A percentile compares a stretch with the other conserved stretches of the same genome.
Conservation (phyloP, 352 stramenopile genomes). For the Pseudoperonospora humuli region DNA sequence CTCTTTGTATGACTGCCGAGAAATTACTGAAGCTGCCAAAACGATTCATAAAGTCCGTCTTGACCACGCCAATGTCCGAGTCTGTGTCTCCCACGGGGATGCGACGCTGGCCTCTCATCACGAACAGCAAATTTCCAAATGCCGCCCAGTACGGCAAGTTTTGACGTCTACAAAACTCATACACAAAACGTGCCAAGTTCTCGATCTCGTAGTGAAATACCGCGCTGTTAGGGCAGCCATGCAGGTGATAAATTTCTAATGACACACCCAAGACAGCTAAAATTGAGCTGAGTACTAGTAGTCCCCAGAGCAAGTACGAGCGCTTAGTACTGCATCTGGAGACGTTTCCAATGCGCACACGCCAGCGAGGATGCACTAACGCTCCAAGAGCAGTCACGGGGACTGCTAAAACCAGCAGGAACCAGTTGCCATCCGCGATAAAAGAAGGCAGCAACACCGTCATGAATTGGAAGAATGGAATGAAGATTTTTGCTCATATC, state of each 20-base stretch:
- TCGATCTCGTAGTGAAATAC: slow-evolving; percentile 70
- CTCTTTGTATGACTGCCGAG: slow-evolving; percentile 30
- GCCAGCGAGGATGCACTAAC: slow-evolving; percentile 41
- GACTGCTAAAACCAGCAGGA: slow-evolving; percentile 33
- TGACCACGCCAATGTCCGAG: slow-evolving; percentile 67
- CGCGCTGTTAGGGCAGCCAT: slow-evolving; percentile 52
- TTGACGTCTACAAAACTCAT: slow-evolving; percentile 41
- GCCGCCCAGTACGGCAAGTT: slow-evolving; percentile 56
- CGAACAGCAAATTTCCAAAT: slow-evolving; percentile 72
- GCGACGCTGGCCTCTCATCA: slow-evolving; percentile 46
- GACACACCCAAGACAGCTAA: slow-evolving; percentile 32
- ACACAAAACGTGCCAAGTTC: slow-evolving; percentile 53
- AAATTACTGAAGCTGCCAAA: slow-evolving; percentile 55
- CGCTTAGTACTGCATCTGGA: slow-evolving; percentile 19
- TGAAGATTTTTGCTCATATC: too few relatives aligned
- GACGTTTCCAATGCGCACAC: slow-evolving; percentile 14
- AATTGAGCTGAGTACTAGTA: slow-evolving; percentile 29
- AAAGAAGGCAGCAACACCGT: slow-evolving; percentile 62
- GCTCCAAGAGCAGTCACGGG: slow-evolving; percentile 20
- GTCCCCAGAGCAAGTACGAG: slow-evolving; percentile 29
- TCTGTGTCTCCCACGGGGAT: slow-evolving; percentile 74
- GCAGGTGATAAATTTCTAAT: slow-evolving; percentile 56
- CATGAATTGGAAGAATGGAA: slow-evolving; percentile 20
- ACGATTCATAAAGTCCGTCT: slow-evolving; percentile 38
- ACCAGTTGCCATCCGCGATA: slow-evolving; percentile 61